A percentile compares a stretch with the other conserved stretches of the same genome.
phyloP scores from a whole-genome alignment of 768 basidiomycete species.

The Serendipita sp. region DNA sequence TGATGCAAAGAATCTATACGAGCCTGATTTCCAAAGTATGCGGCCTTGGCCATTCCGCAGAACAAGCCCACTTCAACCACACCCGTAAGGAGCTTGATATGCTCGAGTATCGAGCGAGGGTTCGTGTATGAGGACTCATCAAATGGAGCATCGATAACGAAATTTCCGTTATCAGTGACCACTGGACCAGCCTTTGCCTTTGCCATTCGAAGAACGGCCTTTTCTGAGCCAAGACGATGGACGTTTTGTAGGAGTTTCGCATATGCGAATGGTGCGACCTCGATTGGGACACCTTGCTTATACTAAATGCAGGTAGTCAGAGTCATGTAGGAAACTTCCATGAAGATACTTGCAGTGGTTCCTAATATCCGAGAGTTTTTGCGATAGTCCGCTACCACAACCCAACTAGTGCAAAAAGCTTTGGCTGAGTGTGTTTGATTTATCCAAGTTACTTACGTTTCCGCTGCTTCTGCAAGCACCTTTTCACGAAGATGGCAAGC shows the following conservation, averaged over 20 bases:
- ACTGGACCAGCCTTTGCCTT: slow-evolving; percentile 81
- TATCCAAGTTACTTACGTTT: slow-evolving; percentile 34
- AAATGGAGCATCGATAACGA: slow-evolving; percentile 94
- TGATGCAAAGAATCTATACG: slow-evolving; percentile 8
- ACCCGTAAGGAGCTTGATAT: slow-evolving; percentile 89
- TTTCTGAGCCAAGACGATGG: slow-evolving; percentile 34
- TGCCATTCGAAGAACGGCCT: slow-evolving; percentile 81
- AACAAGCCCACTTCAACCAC: slow-evolving; percentile 99
- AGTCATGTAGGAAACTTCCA: neutral
- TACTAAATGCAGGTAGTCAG: slow-evolving; percentile 34
- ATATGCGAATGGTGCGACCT: slow-evolving; percentile 94
- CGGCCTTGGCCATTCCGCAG: slow-evolving; percentile 79
- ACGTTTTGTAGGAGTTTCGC: slow-evolving; percentile 68
- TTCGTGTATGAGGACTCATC: slow-evolving; percentile 46
- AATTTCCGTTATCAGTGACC: slow-evolving; percentile 93
- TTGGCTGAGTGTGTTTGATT: neutral
- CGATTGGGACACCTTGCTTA: slow-evolving; percentile 79
- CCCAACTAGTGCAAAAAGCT: slow-evolving; percentile 34
- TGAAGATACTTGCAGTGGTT: slow-evolving; percentile 44
- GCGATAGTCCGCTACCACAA: slow-evolving; percentile 87
- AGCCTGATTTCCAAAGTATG: slow-evolving; percentile 89
- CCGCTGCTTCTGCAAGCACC: slow-evolving; percentile 90
- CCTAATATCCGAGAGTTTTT: slow-evolving; percentile 79
- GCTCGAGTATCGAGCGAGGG: slow-evolving; percentile 51
- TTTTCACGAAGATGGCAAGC: slow-evolving; percentile 96